phyloP scores from a whole-genome alignment of 306 rosid species.

The Sphenostylis stenocarpa region DNA sequence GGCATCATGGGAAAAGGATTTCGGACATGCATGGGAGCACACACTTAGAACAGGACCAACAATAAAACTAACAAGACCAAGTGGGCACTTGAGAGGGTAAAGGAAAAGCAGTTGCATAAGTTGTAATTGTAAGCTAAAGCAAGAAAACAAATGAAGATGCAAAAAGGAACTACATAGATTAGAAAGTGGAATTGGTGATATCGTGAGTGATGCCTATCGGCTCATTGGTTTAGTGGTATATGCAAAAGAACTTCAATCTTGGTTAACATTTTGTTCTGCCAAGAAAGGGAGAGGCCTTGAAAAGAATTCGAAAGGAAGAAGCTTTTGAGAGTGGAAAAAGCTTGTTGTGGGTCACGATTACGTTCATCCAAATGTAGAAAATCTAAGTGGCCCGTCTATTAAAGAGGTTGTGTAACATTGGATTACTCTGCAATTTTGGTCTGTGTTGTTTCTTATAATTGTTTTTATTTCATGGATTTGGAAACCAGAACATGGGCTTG shows the following conservation, averaged over 20 bases:
- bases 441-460: constrained; percentile 23
- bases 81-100: not conserved
- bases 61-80: constrained; percentile 1
- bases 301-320: constrained; percentile 9
- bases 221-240: not conserved
- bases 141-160: not conserved
- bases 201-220: not conserved
- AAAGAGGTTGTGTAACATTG: constrained; percentile 11
- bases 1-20: not conserved
- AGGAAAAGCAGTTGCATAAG: not conserved
- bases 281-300: constrained; percentile 16
- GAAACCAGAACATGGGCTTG: constrained; percentile 43
- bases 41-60: not conserved
- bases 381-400: constrained; percentile 36
- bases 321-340: constrained; percentile 30
- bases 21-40: not conserved
- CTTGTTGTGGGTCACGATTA: constrained; percentile 19
- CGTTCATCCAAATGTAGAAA: constrained; percentile 30
- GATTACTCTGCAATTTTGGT: constrained; percentile 21
- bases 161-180: not conserved
- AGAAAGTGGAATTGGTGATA: not conserved
- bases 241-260: not conserved
- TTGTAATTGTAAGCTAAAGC: not conserved
- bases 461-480: constrained; percentile 22
- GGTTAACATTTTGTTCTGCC: constrained; percentile 18